Evolutionary conservation across 345 rosid species (phyloP).

Genomic region (Syzygium grande): DNA sequence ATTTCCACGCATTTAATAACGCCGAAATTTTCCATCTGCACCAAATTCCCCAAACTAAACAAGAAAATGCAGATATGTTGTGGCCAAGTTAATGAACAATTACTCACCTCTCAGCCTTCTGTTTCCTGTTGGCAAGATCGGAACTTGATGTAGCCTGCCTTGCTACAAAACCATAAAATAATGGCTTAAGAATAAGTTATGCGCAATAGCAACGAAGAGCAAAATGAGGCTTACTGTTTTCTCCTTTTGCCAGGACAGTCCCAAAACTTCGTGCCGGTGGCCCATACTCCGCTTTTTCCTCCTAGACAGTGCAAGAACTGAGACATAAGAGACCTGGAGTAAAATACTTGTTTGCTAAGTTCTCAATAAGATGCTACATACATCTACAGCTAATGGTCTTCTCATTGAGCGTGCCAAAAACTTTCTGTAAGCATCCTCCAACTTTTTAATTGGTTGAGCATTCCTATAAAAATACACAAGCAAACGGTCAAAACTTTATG

Average conservation of each 20-base stretch:
- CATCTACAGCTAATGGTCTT: slow-evolving; percentile 37
- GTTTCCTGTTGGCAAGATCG: slow-evolving; percentile 31
- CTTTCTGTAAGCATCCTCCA: slow-evolving; percentile 71
- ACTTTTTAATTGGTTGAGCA: slow-evolving; percentile 65
- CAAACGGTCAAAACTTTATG: neutral
- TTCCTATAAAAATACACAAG: slow-evolving; percentile 22
- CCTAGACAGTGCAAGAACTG: slow-evolving; percentile 11
- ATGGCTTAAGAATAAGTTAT: neutral
- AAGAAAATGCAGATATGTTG: neutral
- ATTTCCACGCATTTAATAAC: neutral
- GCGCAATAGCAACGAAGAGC: neutral
- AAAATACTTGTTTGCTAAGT: neutral
- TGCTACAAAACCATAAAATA: slow-evolving; percentile 24
- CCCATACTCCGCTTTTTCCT: slow-evolving; percentile 41
- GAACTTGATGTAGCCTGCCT: slow-evolving; percentile 28
- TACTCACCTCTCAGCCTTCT: slow-evolving; percentile 49
- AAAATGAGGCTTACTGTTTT: slow-evolving; percentile 35
- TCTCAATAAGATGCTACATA: slow-evolving; percentile 11
- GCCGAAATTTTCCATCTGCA: neutral
- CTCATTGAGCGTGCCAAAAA: slow-evolving; percentile 67
- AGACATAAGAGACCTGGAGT: neutral
- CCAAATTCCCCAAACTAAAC: neutral
- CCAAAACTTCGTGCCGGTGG: slow-evolving; percentile 70
- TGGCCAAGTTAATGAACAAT: neutral
- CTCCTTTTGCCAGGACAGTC: slow-evolving; percentile 52